phyloP scores from a whole-genome alignment of 225 moss, liverwort and hornwort genomes.

The Physcomitrellopsis africana region DNA sequence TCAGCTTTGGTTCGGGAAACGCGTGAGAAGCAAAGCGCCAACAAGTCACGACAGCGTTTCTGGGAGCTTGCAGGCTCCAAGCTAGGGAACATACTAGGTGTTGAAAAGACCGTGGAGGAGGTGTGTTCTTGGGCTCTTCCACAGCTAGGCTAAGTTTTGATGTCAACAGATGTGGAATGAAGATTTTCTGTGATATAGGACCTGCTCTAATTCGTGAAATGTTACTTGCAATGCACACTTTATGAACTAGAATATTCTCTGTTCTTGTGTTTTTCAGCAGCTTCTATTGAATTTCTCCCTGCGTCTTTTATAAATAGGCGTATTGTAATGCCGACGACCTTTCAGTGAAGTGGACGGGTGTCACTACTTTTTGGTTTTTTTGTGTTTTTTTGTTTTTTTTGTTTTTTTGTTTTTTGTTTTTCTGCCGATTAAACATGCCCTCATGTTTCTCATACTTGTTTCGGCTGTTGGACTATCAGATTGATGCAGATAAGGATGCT shows the following conservation, averaged over 20 bases:
- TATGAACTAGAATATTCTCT: constrained; percentile 1
- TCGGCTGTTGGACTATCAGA: constrained; percentile 44
- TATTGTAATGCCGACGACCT: background rate
- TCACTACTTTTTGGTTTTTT: background rate
- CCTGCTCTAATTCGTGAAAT: constrained; percentile 12
- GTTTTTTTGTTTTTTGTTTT: too few species aligned
- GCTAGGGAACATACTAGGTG: constrained; percentile 92
- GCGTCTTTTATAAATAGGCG: background rate
- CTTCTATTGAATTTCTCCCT: background rate
- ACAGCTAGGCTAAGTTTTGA: constrained; percentile 22
- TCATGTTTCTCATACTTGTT: constrained; percentile 16
- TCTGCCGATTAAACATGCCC: background rate
- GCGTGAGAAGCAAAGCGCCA: constrained; percentile 90
- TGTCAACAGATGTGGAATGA: background rate
- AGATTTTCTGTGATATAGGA: background rate
- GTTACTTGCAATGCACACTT: background rate
- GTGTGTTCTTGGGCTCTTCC: constrained; percentile 30
- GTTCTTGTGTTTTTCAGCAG: background rate
- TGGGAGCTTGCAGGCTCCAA: constrained; percentile 99
- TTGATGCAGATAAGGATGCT: constrained; percentile 81
- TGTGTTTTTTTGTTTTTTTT: background rate
- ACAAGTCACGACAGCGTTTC: constrained; percentile 95
- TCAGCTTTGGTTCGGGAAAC: constrained; percentile 93
- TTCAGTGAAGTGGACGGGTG: background rate
- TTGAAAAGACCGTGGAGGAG: constrained; percentile 89